Percentiles rank a stretch among this genome's conserved stretches.
phyloP scores from a whole-genome alignment of 2,329 filamentous ascomycete species.

The Pyricularia sp. region DNA sequence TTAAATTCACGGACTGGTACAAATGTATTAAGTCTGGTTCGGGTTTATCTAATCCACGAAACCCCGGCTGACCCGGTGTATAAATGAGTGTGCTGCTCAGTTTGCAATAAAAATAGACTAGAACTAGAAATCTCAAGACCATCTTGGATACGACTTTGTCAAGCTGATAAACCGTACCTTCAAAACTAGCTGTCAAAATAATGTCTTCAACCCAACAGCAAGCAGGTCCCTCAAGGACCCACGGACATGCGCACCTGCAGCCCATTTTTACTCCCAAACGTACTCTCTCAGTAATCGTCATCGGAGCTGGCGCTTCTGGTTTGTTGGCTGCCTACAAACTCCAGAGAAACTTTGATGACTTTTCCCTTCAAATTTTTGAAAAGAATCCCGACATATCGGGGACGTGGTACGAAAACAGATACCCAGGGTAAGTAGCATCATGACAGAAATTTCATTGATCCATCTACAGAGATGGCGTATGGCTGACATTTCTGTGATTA shows the following conservation, averaged over 20 bases:
- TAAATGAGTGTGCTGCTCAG: too few species aligned
- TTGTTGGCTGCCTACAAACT: slow-evolving; percentile 37
- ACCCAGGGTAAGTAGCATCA: slow-evolving; percentile 25
- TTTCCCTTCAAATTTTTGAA: slow-evolving; percentile 28
- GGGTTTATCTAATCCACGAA: too few species aligned
- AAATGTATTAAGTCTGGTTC: too few species aligned
- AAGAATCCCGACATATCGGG: slow-evolving; percentile 36
- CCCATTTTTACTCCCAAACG: neutral
- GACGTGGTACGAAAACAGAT: slow-evolving; percentile 43
- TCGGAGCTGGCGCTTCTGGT: slow-evolving; percentile 38
- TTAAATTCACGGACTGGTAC: too few species aligned
- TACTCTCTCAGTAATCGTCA: slow-evolving; percentile 3
- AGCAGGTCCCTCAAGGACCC: neutral
- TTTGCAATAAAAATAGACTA: too few species aligned
- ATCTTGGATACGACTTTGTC: too few species aligned
- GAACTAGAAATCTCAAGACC: too few species aligned
- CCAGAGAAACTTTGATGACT: slow-evolving; percentile 28
- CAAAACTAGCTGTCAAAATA: too few species aligned
- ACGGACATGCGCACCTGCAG: neutral
- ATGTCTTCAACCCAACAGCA: too few species aligned
- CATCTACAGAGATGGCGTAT: neutral
- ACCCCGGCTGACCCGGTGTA: too few species aligned
- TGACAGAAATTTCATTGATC: neutral
- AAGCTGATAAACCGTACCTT: too few species aligned
- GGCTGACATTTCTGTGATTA: neutral